These are phyloP conservation scores for Cardamine occulta DNA, from an alignment of 345 rosid genomes.

Conservation along the genomic window DNA sequence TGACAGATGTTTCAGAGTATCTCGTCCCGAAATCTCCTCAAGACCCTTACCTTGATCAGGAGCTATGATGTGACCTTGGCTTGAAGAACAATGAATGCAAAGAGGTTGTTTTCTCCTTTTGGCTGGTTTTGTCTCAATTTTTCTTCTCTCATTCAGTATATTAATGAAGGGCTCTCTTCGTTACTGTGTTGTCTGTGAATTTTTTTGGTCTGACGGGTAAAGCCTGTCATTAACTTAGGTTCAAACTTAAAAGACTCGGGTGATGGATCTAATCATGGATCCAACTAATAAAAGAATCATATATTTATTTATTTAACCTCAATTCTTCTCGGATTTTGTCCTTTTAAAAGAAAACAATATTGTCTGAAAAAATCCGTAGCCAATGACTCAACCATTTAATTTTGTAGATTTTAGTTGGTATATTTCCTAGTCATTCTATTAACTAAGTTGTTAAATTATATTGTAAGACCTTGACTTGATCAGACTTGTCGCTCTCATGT, in stretches of 20 bases:
- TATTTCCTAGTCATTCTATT: background rate
- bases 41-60: constrained; percentile 76
- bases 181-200: constrained; percentile 6
- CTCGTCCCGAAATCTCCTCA: constrained; percentile 50
- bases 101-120: constrained; percentile 28
- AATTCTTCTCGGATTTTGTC: constrained; percentile 3
- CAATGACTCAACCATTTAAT: background rate
- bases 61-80: constrained; percentile 46
- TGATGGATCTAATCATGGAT: background rate
- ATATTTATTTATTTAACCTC: constrained; percentile 9
- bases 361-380: background rate
- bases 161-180: constrained; percentile 27
- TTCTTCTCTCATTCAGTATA: background rate
- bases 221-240: constrained; percentile 28
- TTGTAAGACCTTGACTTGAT: too few relatives aligned
- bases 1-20: constrained; percentile 54
- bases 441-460: background rate
- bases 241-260: background rate
- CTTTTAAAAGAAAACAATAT: background rate
- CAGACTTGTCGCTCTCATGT: background rate
- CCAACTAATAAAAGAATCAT: constrained; percentile 16
- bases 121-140: constrained; percentile 16
- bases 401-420: background rate
- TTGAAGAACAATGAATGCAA: constrained; percentile 7
- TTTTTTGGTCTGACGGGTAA: constrained; percentile 26